Conservation (phyloP, 225 moss, liverwort and hornwort genomes). For the Bryoerythrophyllum caledonicum region DNA sequence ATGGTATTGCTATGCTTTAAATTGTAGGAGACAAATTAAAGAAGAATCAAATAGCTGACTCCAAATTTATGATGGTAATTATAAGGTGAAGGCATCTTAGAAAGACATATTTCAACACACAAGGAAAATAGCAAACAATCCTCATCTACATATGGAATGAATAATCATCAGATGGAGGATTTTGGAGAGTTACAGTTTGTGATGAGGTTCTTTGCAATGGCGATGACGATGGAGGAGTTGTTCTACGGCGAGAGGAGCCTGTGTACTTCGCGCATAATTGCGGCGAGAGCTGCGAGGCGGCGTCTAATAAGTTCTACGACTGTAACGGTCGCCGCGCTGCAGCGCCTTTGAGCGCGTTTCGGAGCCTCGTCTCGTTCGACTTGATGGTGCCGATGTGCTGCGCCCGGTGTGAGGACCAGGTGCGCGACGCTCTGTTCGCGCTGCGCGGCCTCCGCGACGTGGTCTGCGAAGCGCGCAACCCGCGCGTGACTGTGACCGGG, state of each 20-base stretch:
- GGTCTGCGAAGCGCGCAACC: constrained; percentile 22
- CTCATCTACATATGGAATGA: too few species aligned
- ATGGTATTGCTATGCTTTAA: too few species aligned
- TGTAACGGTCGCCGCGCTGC: not conserved
- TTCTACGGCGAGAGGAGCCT: constrained; percentile 27
- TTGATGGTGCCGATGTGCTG: constrained; percentile 55
- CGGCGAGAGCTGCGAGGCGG: constrained; percentile 5
- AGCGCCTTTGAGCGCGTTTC: not conserved
- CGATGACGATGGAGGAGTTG: constrained; percentile 39
- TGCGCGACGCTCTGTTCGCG: constrained; percentile 33
- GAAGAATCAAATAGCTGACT: too few species aligned
- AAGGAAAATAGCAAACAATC: too few species aligned
- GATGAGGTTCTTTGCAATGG: constrained; percentile 7
- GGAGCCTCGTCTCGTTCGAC: constrained; percentile 20
- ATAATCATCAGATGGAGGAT: too few species aligned
- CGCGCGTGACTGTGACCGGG: constrained; percentile 39
- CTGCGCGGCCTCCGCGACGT: constrained; percentile 26
- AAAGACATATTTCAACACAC: too few species aligned
- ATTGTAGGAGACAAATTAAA: too few species aligned
- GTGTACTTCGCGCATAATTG: constrained; percentile 17
- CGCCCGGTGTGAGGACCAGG: constrained; percentile 36
- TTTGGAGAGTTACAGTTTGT: not conserved
- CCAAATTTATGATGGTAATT: too few species aligned
- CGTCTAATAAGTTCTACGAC: not conserved
- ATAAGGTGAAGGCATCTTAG: too few species aligned